Percentiles rank a stretch among this genome's conserved stretches.
Evolutionary conservation across 306 rosid species (phyloP).

Genomic region (Ceratonia siliqua): DNA sequence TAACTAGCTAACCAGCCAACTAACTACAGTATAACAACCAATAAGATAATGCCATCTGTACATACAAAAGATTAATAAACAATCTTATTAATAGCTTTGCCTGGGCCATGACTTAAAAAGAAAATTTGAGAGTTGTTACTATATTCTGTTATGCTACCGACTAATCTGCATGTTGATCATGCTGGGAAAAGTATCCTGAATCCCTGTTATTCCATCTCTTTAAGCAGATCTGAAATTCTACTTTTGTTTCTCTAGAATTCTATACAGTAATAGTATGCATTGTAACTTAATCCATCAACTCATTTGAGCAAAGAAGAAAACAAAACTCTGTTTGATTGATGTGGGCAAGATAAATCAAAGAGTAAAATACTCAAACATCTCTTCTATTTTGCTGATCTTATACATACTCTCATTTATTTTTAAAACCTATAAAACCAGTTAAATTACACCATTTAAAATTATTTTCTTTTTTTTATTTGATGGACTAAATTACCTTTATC

Average conservation of each 20-base stretch:
- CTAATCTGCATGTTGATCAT: conserved; percentile 15
- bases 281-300: background rate
- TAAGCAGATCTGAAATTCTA: background rate
- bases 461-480: too few relatives aligned
- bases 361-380: too few relatives aligned
- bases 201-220: conserved; percentile 2
- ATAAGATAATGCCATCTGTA: too few relatives aligned
- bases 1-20: too few relatives aligned
- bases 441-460: too few relatives aligned
- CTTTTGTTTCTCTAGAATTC: conserved; percentile 14
- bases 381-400: too few relatives aligned
- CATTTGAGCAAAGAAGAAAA: conserved; percentile 1
- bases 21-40: too few relatives aligned
- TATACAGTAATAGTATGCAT: background rate
- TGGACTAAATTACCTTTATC: too few relatives aligned
- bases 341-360: background rate
- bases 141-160: background rate
- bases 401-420: too few relatives aligned
- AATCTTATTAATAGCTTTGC: conserved; percentile 8
- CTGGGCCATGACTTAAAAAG: background rate
- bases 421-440: too few relatives aligned
- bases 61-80: too few relatives aligned
- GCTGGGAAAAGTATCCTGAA: conserved; percentile 12
- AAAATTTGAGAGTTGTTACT: conserved; percentile 7
- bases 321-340: conserved; percentile 3